These are phyloP conservation scores for Cutaneotrichosporon mucoides DNA, from an alignment of 1,284 basidiomycete species.

Conservation along the genomic window DNA sequence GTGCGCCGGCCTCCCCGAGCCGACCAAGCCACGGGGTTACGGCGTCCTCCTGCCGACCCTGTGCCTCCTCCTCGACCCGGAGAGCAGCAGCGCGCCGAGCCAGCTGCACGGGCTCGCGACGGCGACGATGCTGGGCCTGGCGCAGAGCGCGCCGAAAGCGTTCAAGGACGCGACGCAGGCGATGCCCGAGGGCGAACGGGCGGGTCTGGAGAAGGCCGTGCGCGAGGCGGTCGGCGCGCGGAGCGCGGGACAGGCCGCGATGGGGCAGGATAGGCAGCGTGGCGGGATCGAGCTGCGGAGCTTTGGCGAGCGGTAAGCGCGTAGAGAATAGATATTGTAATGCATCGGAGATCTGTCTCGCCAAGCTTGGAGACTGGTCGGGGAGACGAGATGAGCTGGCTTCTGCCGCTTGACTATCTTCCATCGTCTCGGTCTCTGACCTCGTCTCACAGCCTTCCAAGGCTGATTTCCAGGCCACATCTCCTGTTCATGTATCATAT, in stretches of 20 bases:
- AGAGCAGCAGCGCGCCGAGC: conserved; percentile 44
- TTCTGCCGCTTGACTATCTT: too few relatives aligned
- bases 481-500: too few relatives aligned
- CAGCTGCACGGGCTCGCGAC: conserved; percentile 62
- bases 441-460: too few relatives aligned
- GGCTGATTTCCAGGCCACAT: too few relatives aligned
- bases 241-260: too few relatives aligned
- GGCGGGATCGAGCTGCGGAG: conserved; percentile 44
- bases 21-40: conserved; percentile 63
- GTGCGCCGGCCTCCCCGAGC: conserved; percentile 58
- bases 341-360: too few relatives aligned
- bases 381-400: too few relatives aligned
- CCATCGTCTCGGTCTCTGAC: too few relatives aligned
- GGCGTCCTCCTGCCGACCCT: conserved; percentile 75
- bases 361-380: too few relatives aligned
- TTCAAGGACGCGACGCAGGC: conserved; percentile 83
- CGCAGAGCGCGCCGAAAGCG: conserved; percentile 65
- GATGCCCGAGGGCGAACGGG: conserved; percentile 60
- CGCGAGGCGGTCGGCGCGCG: conserved; percentile 64
- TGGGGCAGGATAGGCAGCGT: conserved; percentile 19
- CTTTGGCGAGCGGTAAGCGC: conserved; percentile 26
- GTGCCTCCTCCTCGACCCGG: conserved; percentile 64
- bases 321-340: too few relatives aligned
- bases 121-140: conserved; percentile 71
- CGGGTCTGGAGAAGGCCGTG: conserved; percentile 71